Evolutionary conservation across 2,329 filamentous ascomycete species (phyloP), one percentile per base, ranked within the genome.

Genomic region (Sclerotinia glacialis): DNA sequence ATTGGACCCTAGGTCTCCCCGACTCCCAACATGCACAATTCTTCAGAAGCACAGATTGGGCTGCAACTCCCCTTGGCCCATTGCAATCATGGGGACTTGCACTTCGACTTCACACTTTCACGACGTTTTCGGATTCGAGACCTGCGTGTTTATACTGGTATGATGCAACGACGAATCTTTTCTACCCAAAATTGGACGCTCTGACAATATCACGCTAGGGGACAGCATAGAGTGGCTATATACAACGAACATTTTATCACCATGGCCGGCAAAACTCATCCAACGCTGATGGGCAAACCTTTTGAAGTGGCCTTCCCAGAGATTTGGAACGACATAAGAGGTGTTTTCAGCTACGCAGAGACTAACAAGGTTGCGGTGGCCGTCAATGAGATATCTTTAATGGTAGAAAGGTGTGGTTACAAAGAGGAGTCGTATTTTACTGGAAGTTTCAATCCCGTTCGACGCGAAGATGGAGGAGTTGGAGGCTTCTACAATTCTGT

Each of bases 401-500:
- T 71, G 37, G 68, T 73, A 2, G 71, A 73, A 37, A 68, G 74
- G 8, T 68, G 66, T 37, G 70, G 69, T 0, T 72, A 71, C n/a
- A 28, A 69, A 2, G 71, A 74, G 37, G 73, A 75, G 52, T 67
- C 71, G 12, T 73, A 72, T 50, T 75, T 75, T 53, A 72, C 71
- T 14, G 73, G 72, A 9, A 74, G 69, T 31, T 72, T 75, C 40
- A 72, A 67, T n/a, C 74, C 74, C 9, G 49, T 75, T 5, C 59
- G 72, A 44, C 69, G 68, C 21, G 67, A 71, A 18, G 67, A 67
- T 44, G 72, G 74, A 18, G 64, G 62, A 21, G 62, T 75, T 3
- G 69, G 71, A 26, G 74, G 73, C 1, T 72, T 73, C 16, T 71
- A 72, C 42, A 74, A 74, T 34, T 54, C 68, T 5, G 67, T 69